Conservation (phyloP, 768 basidiomycete species). For the Boletus reticulatus region DNA sequence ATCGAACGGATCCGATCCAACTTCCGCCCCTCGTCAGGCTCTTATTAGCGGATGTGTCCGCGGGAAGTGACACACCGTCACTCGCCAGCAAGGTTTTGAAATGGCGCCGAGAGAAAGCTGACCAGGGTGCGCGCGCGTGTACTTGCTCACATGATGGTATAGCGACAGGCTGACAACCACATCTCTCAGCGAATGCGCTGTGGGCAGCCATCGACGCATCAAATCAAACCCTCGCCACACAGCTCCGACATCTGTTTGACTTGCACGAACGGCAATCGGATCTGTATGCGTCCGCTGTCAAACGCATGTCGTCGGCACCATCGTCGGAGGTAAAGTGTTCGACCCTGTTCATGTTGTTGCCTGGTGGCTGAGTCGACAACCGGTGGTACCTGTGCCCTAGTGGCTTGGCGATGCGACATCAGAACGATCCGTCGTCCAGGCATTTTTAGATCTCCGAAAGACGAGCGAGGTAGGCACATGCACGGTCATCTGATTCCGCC, state of each 20-base stretch:
- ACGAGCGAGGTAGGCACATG: slow-evolving; percentile 51
- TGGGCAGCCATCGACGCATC: slow-evolving; percentile 64
- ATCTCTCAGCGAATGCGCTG: slow-evolving; percentile 50
- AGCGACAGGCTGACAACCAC: neutral
- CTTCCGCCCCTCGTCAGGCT: slow-evolving; percentile 84
- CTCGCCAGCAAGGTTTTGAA: slow-evolving; percentile 88
- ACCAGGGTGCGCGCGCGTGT: slow-evolving; percentile 43
- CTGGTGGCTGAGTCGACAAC: neutral
- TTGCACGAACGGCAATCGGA: slow-evolving; percentile 46
- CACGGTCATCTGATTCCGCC: neutral
- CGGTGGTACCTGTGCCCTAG: slow-evolving; percentile 29
- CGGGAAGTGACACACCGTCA: slow-evolving; percentile 93
- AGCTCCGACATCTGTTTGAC: slow-evolving; percentile 49
- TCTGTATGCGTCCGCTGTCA: slow-evolving; percentile 55
- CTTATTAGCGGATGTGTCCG: slow-evolving; percentile 93
- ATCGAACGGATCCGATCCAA: slow-evolving; percentile 62
- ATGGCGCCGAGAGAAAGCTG: slow-evolving; percentile 72
- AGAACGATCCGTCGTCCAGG: slow-evolving; percentile 41
- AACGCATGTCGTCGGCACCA: slow-evolving; percentile 59
- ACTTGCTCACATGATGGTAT: neutral
- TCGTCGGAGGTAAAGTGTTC: slow-evolving; percentile 46
- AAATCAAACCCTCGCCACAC: slow-evolving; percentile 58
- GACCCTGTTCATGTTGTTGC: slow-evolving; percentile 12
- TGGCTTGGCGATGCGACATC: slow-evolving; percentile 36
- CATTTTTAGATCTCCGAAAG: slow-evolving; percentile 56